Conservation (phyloP, 2,329 filamentous ascomycete species). For the Coniochaeta sp. region DNA sequence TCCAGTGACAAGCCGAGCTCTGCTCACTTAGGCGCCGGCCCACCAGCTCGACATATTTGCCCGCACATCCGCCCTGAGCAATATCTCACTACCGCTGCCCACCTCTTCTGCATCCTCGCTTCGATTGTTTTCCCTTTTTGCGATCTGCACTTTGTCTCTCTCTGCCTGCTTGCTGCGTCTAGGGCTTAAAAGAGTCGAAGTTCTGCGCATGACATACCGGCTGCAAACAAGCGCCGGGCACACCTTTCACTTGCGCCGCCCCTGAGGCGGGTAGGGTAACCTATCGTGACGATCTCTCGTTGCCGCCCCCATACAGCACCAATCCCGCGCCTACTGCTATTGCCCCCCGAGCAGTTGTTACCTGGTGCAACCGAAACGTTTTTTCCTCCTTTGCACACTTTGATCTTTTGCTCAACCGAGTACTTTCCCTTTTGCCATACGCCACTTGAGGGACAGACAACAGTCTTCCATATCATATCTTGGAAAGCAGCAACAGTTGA, state of each 20-base stretch:
- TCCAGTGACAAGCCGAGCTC: conserved; percentile 35
- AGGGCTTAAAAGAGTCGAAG: conserved; percentile 13
- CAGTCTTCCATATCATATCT: neutral
- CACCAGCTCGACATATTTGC: conserved; percentile 31
- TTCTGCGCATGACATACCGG: neutral
- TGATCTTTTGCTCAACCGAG: conserved; percentile 2
- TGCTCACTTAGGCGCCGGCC: conserved; percentile 33
- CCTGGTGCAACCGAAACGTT: conserved; percentile 14
- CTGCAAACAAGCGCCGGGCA: conserved; percentile 26
- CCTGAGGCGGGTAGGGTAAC: conserved; percentile 15
- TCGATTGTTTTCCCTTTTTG: conserved; percentile 3
- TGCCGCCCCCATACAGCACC: conserved; percentile 24
- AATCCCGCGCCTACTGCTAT: conserved; percentile 18
- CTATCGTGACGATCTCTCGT: conserved; percentile 11
- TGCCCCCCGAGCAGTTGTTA: conserved; percentile 3
- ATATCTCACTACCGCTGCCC: conserved; percentile 10
- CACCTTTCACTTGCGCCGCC: conserved; percentile 13
- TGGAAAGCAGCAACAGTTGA: neutral
- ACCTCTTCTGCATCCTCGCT: neutral
- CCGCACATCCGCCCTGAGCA: conserved; percentile 24
- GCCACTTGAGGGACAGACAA: conserved; percentile 1
- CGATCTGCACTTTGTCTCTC: neutral
- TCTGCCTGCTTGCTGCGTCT: conserved; percentile 1
- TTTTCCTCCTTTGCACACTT: conserved; percentile 8
- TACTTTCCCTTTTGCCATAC: neutral